Base-by-base conservation (phyloP, 495 filamentous ascomycete species). In the Venustampulla echinocandica region DNA sequence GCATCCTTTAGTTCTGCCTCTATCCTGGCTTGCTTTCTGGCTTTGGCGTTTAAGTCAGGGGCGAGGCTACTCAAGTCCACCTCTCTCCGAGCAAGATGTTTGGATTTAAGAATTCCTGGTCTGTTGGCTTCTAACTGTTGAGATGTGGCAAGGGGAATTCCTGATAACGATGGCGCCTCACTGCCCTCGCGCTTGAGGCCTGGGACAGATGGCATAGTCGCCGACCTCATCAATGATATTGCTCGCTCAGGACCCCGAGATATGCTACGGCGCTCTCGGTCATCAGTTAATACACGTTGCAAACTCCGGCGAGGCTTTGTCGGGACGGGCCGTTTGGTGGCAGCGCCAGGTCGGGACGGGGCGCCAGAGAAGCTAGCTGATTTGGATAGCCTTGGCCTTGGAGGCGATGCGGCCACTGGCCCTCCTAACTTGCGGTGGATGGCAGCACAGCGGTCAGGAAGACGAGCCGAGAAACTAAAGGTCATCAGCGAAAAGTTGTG, bases 351-450 rank as follows among this genome's bases (percentile, higher is more conserved):
- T 48, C 63, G 70, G 11, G 66, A 43, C 37, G 64, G 25, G 3
- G 45, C 40, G 14, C 42, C 24, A 14, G 51, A 54, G 22, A 50
- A 49, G 40, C 47, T 65, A 20, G 63, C 50, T 35, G 66, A 62
- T 47, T 69, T 76, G 13, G 53, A 54, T 4, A 66, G 50, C 45
- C 64, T 76, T 41, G 69, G 62, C 53, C 78, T 81, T 3, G 67
- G 67, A 1, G 84, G 78, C 22, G 85, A 80, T 33, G 79, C 69
- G 23, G 76, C 71, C 20, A 75, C 68, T 2, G 84, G 82, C 0
- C 87, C 88, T 11, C 90, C 89, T 7, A 96, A 77, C 63, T 95
- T 95, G 48, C 82, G 82, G 51, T 84, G 90, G 49, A 98, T 79
- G 28, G 73, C 68, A 39, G 78, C 77, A 63, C 86, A 92, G 36